Base-by-base conservation (phyloP, 768 basidiomycete genomes). In the Trametes coccinea region DNA sequence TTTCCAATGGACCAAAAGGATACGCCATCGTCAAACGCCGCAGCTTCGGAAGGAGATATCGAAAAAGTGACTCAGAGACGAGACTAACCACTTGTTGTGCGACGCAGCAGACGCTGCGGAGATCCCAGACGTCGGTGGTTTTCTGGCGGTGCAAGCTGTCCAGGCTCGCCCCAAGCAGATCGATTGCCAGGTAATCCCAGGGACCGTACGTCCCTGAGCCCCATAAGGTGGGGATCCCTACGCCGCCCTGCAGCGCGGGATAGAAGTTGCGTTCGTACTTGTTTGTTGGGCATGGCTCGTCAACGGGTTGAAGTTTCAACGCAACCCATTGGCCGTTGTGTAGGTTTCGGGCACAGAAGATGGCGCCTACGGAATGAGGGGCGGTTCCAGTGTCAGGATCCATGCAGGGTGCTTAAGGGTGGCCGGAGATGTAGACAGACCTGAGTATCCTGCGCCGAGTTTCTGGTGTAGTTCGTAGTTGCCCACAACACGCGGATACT, bases 201-300 rank as follows among this genome's bases (percentile, higher is more conserved):
- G 51, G 45, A 14, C 70, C 72, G 48, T 71, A 62, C 3, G 73
- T 43, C 14, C 75, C 75, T 2, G 83, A 74, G 3, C 82, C 87
- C 75, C 82, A 90, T n/a, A 92, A 76, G 14, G 76, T 84, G 0
- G 90, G 90, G 81, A 92, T 88, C 5, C 90, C 90, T 46, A 79
- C 77, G 27, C 82, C 89, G 16, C 90, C 90, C 74, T 88, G 88
- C 11, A 92, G 73, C 6, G 80, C 66, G 17, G 89, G 89, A 68
- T 90, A 92, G 56, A 92, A 78, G 60, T 75, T 63, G 16, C 87
- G 83, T 69, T 92, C 90, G 56, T 87, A 90, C 33, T 74, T 77
- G 68, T 92, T 92, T 3, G 90, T 90, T 0, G 88, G 90, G 67
- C 88, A 91, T 69, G 87, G 84, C 59, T 89, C 85, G 64, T 90